Conservation (phyloP, 208 protist species). For the Leishmania gerbilli region DNA sequence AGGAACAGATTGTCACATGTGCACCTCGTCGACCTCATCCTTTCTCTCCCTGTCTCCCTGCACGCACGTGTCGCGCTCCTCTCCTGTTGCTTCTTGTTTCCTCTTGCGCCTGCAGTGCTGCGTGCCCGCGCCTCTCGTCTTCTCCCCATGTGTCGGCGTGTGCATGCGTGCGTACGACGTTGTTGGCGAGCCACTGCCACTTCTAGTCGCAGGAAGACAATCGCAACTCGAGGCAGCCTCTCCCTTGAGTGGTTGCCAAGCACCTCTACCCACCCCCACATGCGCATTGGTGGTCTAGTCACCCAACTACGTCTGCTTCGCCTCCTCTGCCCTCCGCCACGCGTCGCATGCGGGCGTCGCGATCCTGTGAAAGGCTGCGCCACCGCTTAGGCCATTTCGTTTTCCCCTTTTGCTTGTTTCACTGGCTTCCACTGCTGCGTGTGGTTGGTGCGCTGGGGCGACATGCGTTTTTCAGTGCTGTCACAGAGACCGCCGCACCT, state of each 20-base stretch:
- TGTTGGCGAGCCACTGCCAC: neutral
- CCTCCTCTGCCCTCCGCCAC: neutral
- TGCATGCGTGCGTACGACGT: neutral
- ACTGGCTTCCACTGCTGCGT: neutral
- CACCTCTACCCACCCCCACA: neutral
- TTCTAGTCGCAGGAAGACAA: neutral
- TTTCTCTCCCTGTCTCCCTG: neutral
- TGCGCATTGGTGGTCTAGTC: neutral
- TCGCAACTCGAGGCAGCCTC: neutral
- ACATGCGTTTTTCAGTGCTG: neutral
- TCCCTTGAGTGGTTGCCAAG: neutral
- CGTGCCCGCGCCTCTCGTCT: neutral
- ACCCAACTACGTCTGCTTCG: neutral
- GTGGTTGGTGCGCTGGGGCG: neutral
- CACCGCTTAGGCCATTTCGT: neutral
- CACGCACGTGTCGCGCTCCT: neutral
- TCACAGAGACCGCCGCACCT: neutral
- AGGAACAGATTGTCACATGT: neutral
- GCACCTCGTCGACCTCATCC: neutral
- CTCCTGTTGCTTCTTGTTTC: neutral
- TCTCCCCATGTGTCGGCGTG: neutral
- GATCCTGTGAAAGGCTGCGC: neutral
- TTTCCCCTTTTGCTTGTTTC: neutral
- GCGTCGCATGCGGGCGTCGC: neutral
- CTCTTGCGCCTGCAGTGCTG: neutral